Percentiles rank a stretch among this genome's conserved stretches.
phyloP scores from a whole-genome alignment of 2,329 filamentous ascomycete species.

The Xylariomycetidae sp. region DNA sequence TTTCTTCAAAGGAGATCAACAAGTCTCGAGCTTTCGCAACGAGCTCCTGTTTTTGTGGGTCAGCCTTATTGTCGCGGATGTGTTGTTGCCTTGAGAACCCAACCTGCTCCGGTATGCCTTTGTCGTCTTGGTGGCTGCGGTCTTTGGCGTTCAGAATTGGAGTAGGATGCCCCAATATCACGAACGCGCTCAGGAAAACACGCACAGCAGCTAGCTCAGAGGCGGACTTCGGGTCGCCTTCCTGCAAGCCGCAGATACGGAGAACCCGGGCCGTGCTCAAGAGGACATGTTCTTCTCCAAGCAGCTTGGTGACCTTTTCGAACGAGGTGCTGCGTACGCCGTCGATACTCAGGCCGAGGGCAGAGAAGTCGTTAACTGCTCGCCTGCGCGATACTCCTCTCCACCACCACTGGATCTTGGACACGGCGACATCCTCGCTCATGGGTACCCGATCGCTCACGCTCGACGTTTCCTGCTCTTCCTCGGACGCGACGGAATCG shows the following conservation, averaged over 20 bases:
- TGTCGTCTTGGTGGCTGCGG: too few relatives aligned
- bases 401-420: slow-evolving; percentile 66
- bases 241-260: slow-evolving; percentile 62
- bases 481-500: slow-evolving; percentile 36
- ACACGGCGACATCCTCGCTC: slow-evolving; percentile 55
- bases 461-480: slow-evolving; percentile 33
- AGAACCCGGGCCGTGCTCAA: slow-evolving; percentile 60
- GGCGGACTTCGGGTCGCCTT: slow-evolving; percentile 56
- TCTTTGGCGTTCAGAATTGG: slow-evolving; percentile 73
- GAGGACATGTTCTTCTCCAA: slow-evolving; percentile 62
- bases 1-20: slow-evolving; percentile 71
- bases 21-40: slow-evolving; percentile 73
- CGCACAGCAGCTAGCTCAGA: slow-evolving; percentile 65
- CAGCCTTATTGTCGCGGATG: slow-evolving; percentile 49
- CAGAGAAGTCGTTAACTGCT: slow-evolving; percentile 58
- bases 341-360: slow-evolving; percentile 64
- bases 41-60: slow-evolving; percentile 62
- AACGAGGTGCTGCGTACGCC: slow-evolving; percentile 65
- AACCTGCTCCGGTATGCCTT: slow-evolving; percentile 52
- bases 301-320: slow-evolving; percentile 63
- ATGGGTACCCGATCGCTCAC: slow-evolving; percentile 49
- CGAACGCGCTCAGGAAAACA: slow-evolving; percentile 72
- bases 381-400: slow-evolving; percentile 50
- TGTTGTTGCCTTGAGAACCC: slow-evolving; percentile 36
- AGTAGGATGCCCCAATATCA: slow-evolving; percentile 73